Evolutionary conservation across 192 early-diverging fungal species (phyloP).

Genomic region (Entomortierella lignicola): DNA sequence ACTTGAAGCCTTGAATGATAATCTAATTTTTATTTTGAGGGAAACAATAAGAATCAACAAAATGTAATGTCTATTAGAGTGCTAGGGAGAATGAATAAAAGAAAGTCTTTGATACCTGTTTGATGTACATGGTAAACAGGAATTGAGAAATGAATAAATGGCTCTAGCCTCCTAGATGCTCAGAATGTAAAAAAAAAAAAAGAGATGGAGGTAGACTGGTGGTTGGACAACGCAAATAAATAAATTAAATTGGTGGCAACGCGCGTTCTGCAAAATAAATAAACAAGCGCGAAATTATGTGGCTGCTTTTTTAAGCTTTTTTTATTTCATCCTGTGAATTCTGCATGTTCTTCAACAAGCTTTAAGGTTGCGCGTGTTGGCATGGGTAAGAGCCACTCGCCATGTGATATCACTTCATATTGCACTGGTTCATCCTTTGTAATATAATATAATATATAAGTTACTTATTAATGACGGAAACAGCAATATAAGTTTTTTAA

Average conservation of each 20-base stretch:
- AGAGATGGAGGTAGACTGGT: neutral
- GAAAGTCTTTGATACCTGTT: slow-evolving; percentile 32
- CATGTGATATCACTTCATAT: slow-evolving; percentile 41
- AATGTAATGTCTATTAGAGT: no score
- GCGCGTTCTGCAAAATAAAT: neutral
- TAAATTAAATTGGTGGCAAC: neutral
- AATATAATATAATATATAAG: neutral
- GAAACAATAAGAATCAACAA: no score
- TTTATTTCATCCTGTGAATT: neutral
- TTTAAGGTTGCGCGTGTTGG: slow-evolving; percentile 37
- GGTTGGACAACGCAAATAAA: neutral
- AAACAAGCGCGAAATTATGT: neutral
- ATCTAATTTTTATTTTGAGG: slow-evolving; percentile 62
- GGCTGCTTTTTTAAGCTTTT: neutral
- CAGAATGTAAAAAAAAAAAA: neutral
- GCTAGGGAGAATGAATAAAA: neutral
- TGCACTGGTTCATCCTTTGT: slow-evolving; percentile 28
- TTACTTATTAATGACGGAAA: neutral
- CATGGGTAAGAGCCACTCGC: slow-evolving; percentile 39
- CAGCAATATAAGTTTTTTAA: neutral
- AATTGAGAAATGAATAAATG: neutral
- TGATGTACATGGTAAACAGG: slow-evolving; percentile 38
- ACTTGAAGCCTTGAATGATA: slow-evolving; percentile 99
- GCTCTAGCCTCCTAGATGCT: no score
- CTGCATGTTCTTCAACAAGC: slow-evolving; percentile 15